Conservation (phyloP, 2,329 filamentous ascomycete genomes). For the Gremmenia infestans region DNA sequence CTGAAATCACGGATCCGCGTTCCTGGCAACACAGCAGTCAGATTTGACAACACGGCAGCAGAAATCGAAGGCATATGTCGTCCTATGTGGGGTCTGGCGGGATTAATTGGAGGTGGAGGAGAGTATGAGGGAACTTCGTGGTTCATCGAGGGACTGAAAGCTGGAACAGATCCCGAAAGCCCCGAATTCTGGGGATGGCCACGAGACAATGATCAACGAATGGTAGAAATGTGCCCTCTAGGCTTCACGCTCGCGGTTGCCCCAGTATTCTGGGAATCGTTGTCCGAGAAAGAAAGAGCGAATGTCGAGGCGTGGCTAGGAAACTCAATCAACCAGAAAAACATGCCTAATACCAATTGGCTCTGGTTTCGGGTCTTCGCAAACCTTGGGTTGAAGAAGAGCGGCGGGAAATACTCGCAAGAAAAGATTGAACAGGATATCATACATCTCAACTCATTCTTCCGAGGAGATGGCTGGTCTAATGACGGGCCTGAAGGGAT, state of each 20-base stretch:
- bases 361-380: conserved; percentile 84
- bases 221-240: conserved; percentile 81
- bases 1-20: conserved; percentile 60
- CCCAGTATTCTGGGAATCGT: conserved; percentile 41
- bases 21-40: conserved; percentile 64
- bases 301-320: conserved; percentile 71
- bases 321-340: conserved; percentile 71
- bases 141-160: conserved; percentile 66
- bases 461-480: conserved; percentile 77
- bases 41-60: conserved; percentile 72
- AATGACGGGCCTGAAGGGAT: conserved; percentile 76
- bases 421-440: conserved; percentile 69
- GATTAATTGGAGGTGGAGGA: conserved; percentile 63
- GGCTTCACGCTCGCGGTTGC: conserved; percentile 71
- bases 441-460: conserved; percentile 73
- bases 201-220: conserved; percentile 71
- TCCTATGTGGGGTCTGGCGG: conserved; percentile 70
- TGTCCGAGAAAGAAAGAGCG: conserved; percentile 55
- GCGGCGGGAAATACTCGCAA: conserved; percentile 66
- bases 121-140: conserved; percentile 58
- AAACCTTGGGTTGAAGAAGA: conserved; percentile 71
- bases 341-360: conserved; percentile 67
- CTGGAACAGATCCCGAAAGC: conserved; percentile 64
- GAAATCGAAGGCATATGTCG: conserved; percentile 58
- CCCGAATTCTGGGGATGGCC: conserved; percentile 75